phyloP scores from a whole-genome alignment of 73 alveolate species.

The Tetrahymena thermophila region DNA sequence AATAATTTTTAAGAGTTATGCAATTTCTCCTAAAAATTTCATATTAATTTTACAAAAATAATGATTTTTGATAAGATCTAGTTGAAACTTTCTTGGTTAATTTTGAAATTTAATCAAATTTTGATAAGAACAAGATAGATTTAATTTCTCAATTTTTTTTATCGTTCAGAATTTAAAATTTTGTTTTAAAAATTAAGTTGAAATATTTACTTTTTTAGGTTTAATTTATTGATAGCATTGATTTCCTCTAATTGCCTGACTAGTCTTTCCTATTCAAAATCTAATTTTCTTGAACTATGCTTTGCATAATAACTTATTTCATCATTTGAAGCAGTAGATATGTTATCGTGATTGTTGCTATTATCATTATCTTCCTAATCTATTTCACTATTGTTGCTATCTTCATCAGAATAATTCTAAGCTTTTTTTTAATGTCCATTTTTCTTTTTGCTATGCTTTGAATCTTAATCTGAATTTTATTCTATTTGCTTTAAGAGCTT shows the following conservation, averaged over 20 bases:
- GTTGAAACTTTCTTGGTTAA: neutral
- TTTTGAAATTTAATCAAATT: neutral
- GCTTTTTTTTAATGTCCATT: neutral
- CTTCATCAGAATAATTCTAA: neutral
- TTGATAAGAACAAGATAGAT: neutral
- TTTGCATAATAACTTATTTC: neutral
- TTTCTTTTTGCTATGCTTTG: neutral
- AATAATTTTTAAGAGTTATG: neutral
- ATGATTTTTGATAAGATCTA: neutral
- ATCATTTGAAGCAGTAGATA: neutral
- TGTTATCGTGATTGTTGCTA: neutral
- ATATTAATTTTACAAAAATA: neutral
- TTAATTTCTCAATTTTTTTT: neutral
- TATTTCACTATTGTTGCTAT: neutral
- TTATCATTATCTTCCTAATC: neutral
- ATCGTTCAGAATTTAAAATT: too few species aligned
- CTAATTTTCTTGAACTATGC: neutral
- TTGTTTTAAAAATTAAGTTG: neutral
- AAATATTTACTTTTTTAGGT: neutral
- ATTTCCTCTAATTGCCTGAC: neutral
- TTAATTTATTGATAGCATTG: neutral
- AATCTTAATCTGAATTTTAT: neutral
- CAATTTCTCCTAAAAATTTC: neutral
- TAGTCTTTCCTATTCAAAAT: neutral
- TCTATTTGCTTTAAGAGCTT: neutral